A percentile compares a stretch with the other conserved stretches of the same genome.
These are phyloP conservation scores for Cladophialophora immunda DNA, from an alignment of 2,329 filamentous ascomycete genomes.

Conservation along the genomic window DNA sequence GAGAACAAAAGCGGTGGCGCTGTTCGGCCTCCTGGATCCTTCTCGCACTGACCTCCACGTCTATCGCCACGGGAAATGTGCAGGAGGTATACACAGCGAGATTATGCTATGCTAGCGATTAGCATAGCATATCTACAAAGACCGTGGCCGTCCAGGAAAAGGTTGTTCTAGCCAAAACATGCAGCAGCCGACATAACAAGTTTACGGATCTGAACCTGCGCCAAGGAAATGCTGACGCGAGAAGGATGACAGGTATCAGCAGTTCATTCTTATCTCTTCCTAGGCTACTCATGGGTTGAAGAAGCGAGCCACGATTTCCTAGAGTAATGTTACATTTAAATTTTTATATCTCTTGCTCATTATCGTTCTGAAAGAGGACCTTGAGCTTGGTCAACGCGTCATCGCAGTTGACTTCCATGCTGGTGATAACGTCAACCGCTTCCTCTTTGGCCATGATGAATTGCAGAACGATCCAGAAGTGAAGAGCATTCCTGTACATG, in stretches of 20 bases:
- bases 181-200: too few relatives aligned
- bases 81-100: too few relatives aligned
- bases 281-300: background rate
- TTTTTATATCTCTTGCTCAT: background rate
- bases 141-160: too few relatives aligned
- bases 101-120: too few relatives aligned
- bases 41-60: too few relatives aligned
- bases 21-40: too few relatives aligned
- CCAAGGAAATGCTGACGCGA: background rate
- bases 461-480: conserved; percentile 55
- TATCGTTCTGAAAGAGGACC: conserved; percentile 49
- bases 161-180: too few relatives aligned
- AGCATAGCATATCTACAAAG: too few relatives aligned
- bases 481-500: conserved; percentile 53
- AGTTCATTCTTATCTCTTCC: background rate
- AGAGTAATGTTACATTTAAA: background rate
- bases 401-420: conserved; percentile 55
- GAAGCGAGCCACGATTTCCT: background rate
- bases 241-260: background rate
- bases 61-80: too few relatives aligned
- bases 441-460: conserved; percentile 53
- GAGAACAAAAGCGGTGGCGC: too few relatives aligned
- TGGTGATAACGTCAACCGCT: conserved; percentile 54
- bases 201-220: background rate
- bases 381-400: conserved; percentile 54